These are phyloP conservation scores for Plenodomus lindquistii DNA, from an alignment of 2,329 filamentous ascomycete genomes.

Conservation along the genomic window DNA sequence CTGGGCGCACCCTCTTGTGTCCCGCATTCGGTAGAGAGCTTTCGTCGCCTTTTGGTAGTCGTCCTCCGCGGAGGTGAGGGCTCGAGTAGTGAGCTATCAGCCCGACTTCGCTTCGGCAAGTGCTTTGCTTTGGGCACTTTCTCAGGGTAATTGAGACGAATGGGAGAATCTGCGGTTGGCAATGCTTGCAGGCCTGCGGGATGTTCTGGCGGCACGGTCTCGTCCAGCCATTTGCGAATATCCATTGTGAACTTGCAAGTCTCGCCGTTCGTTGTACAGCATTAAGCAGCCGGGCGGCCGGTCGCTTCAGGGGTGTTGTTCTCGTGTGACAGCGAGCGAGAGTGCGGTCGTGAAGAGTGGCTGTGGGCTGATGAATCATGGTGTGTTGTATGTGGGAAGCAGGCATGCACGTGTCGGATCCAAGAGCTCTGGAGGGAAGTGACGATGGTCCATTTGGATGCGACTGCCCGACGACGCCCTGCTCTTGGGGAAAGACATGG, in stretches of 20 bases:
- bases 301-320: too few species aligned
- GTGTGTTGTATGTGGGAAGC: too few species aligned
- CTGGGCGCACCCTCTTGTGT: conserved; percentile 14
- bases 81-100: conserved; percentile 47
- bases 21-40: conserved; percentile 7
- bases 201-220: conserved; percentile 43
- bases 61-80: conserved; percentile 16
- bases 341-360: too few species aligned
- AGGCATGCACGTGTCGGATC: too few species aligned
- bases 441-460: too few species aligned
- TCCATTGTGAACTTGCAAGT: conserved; percentile 44
- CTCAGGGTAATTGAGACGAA: conserved; percentile 21
- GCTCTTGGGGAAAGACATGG: too few species aligned
- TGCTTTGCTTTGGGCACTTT: conserved; percentile 22
- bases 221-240: conserved; percentile 51
- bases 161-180: conserved; percentile 22
- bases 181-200: conserved; percentile 27
- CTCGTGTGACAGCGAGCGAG: too few species aligned
- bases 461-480: too few species aligned
- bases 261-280: too few species aligned
- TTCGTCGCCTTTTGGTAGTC: conserved; percentile 3
- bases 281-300: too few species aligned
- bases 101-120: conserved; percentile 40
- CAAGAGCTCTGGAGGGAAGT: too few species aligned
- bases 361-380: too few species aligned